These are phyloP conservation scores for Globisporangium mamillatum DNA, from an alignment of 352 stramenopile species.

Conservation along the genomic window DNA sequence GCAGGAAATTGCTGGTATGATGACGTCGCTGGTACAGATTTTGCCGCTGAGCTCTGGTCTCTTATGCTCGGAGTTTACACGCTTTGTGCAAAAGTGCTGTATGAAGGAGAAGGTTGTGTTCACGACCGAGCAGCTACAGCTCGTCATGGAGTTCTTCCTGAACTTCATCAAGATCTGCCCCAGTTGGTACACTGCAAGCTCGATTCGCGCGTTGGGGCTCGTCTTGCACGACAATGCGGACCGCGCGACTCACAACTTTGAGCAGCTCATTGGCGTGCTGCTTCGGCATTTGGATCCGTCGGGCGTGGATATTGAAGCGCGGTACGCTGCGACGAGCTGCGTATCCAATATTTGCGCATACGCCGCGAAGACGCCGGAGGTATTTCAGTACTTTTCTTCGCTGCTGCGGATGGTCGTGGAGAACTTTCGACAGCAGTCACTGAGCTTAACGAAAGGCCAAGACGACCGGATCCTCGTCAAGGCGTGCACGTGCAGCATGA, in stretches of 20 bases:
- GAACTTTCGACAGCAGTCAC: constrained; percentile 80
- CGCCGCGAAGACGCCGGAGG: constrained; percentile 60
- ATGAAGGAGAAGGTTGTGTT: constrained; percentile 74
- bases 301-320: constrained; percentile 78
- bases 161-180: constrained; percentile 73
- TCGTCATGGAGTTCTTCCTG: constrained; percentile 71
- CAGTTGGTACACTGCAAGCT: constrained; percentile 66
- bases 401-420: constrained; percentile 83
- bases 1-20: constrained; percentile 58
- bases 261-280: constrained; percentile 66
- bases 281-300: constrained; percentile 73
- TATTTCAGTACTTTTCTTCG: constrained; percentile 65
- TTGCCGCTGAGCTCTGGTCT: constrained; percentile 68
- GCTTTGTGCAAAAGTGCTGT: constrained; percentile 79
- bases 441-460: constrained; percentile 55
- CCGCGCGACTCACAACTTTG: constrained; percentile 52
- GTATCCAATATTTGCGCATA: constrained; percentile 78
- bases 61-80: constrained; percentile 73
- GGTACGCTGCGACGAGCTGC: constrained; percentile 84
- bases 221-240: constrained; percentile 82
- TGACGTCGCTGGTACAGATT: constrained; percentile 54
- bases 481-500: constrained; percentile 83
- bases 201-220: constrained; percentile 69
- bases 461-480: constrained; percentile 81
- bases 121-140: constrained; percentile 43